Percentiles rank a stretch among this genome's conserved stretches.
These are phyloP conservation scores for Irpex sp. DNA, from an alignment of 1,284 basidiomycete genomes.

Conservation along the genomic window DNA sequence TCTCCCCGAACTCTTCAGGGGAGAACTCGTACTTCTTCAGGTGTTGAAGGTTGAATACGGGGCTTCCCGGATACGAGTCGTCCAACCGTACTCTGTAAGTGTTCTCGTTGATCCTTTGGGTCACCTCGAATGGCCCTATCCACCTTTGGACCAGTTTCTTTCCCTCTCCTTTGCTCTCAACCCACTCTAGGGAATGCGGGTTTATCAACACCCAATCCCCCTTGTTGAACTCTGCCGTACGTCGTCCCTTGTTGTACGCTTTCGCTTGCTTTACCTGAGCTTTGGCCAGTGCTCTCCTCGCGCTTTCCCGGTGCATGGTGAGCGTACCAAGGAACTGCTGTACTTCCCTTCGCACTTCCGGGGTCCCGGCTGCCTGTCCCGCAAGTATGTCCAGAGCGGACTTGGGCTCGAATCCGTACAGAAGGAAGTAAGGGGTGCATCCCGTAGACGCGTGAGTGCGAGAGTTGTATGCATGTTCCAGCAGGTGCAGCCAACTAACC, in stretches of 20 bases:
- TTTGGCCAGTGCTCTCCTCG: slow-evolving; percentile 11
- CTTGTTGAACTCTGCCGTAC: slow-evolving; percentile 13
- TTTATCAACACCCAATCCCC: slow-evolving; percentile 27
- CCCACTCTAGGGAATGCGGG: slow-evolving; percentile 24
- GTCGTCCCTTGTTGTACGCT: slow-evolving; percentile 7
- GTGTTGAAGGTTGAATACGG: slow-evolving; percentile 27
- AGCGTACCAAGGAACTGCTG: not conserved
- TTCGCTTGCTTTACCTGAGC: slow-evolving; percentile 12
- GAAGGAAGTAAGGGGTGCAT: not conserved
- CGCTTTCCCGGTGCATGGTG: slow-evolving; percentile 9
- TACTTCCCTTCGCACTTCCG: not conserved
- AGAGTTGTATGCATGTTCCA: not conserved
- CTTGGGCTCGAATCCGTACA: not conserved
- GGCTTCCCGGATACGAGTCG: slow-evolving; percentile 21
- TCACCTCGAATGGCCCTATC: slow-evolving; percentile 5
- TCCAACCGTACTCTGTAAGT: slow-evolving; percentile 25
- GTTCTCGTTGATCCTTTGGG: slow-evolving; percentile 21
- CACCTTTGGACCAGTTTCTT: slow-evolving; percentile 24
- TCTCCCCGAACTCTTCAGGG: slow-evolving; percentile 13
- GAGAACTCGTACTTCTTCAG: slow-evolving; percentile 17
- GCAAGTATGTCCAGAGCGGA: not conserved
- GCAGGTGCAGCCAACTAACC: not conserved
- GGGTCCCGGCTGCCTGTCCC: not conserved
- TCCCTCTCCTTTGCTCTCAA: slow-evolving; percentile 22
- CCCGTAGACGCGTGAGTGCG: not conserved